A percentile compares a stretch with the other conserved stretches of the same genome.
Evolutionary conservation across 805 yeast genomes (phyloP).

Genomic region (Kodamaea hsintzibuensis): DNA sequence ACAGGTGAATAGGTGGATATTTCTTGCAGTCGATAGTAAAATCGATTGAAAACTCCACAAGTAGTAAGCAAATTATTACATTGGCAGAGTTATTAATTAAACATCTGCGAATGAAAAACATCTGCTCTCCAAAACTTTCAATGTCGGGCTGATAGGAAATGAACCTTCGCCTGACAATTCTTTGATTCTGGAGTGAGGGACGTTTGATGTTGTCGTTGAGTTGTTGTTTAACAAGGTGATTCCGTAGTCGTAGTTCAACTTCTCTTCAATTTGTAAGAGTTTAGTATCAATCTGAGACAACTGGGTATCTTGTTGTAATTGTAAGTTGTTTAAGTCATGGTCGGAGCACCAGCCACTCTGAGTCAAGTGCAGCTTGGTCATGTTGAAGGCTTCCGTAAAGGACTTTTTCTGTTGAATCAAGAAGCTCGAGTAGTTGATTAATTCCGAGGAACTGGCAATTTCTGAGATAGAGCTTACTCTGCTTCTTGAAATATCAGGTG

Average conservation of each 20-base stretch:
- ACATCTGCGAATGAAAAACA: constrained; percentile 19
- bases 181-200: background rate
- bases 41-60: background rate
- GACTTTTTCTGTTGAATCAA: constrained; percentile 35
- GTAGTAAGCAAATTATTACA: too few relatives aligned
- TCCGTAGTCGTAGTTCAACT: constrained; percentile 31
- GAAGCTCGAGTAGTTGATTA: constrained; percentile 33
- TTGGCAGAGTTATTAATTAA: background rate
- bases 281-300: constrained; percentile 40
- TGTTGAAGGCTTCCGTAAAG: constrained; percentile 34
- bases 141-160: constrained; percentile 28
- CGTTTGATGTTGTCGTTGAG: constrained; percentile 1
- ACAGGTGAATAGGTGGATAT: background rate
- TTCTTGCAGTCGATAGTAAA: background rate
- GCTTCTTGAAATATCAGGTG: background rate
- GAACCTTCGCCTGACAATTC: constrained; percentile 11
- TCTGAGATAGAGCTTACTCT: constrained; percentile 21
- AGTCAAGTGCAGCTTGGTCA: constrained; percentile 31
- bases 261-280: constrained; percentile 37
- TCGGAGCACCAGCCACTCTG: constrained; percentile 45
- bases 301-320: constrained; percentile 38
- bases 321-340: constrained; percentile 41
- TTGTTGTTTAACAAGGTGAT: constrained; percentile 22
- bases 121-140: constrained; percentile 35
- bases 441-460: constrained; percentile 25